A percentile compares a stretch with the other conserved stretches of the same genome.
phyloP scores from a whole-genome alignment of 2,329 filamentous ascomycete species.

The Microcyclospora pomicola region DNA sequence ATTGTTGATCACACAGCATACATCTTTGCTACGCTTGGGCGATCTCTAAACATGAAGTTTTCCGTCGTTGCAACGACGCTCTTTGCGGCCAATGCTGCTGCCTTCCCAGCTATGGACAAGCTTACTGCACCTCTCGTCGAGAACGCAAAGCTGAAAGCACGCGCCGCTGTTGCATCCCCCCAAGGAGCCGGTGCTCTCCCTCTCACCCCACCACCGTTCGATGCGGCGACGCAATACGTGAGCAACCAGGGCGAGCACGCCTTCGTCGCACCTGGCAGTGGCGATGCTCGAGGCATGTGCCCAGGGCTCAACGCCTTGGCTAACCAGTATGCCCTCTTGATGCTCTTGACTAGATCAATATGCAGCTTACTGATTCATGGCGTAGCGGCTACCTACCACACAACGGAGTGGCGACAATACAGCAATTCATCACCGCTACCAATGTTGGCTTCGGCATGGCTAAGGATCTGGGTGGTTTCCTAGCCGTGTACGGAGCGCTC shows the following conservation, averaged over 20 bases:
- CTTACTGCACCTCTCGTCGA: slow-evolving; percentile 1
- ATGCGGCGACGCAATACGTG: slow-evolving; percentile 19
- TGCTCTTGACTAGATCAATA: too few species aligned
- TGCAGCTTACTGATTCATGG: neutral
- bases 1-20: too few species aligned
- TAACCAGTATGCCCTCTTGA: slow-evolving; percentile 12
- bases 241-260: slow-evolving; percentile 15
- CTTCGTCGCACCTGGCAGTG: slow-evolving; percentile 16
- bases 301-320: slow-evolving; percentile 23
- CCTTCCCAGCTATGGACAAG: slow-evolving; percentile 7
- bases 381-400: slow-evolving; percentile 17
- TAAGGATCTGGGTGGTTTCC: slow-evolving; percentile 20
- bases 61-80: slow-evolving; percentile 2
- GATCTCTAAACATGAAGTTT: slow-evolving; percentile 2
- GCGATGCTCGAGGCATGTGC: slow-evolving; percentile 20
- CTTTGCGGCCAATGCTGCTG: slow-evolving; percentile 3
- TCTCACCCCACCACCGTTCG: slow-evolving; percentile 17
- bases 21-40: too few species aligned
- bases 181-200: slow-evolving; percentile 17
- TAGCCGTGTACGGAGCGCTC: slow-evolving; percentile 22
- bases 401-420: slow-evolving; percentile 22
- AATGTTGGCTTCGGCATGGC: slow-evolving; percentile 16
- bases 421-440: slow-evolving; percentile 20
- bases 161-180: slow-evolving; percentile 6
- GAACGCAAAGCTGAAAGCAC: neutral